Base-by-base conservation (phyloP, 2,329 filamentous ascomycete species). In the Monilinia fructigena region DNA sequence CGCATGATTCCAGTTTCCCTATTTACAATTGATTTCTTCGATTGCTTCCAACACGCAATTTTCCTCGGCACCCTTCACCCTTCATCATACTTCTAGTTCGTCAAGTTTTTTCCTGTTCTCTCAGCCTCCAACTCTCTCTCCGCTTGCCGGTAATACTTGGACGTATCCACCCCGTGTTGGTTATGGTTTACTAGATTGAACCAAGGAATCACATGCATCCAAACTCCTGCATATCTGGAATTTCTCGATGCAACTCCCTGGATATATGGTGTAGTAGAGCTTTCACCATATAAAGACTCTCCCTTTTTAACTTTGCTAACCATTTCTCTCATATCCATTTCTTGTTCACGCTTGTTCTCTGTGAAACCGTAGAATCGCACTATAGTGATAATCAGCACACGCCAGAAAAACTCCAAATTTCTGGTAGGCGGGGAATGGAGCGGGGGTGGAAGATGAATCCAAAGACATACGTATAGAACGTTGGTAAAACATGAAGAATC, bases 311-410 rank as follows among this genome's bases (percentile, higher is more conserved):
- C 93, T 81, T 94, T 96, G 78, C 88, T 86, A 48, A 97, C 93
- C 95, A 99, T 99, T 80, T 99, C 95, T 71, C 87, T 86, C 93
- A 98, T 98, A 78, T 99, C 95, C 89, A 96, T 89, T 71, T 97
- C 90, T 67, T 95, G 82, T 79, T 99, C 95, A 74, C 95, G 89
- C 65, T 89, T 81, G 81, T 99, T 99, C 80, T 99, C 95, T 58
- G 86, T 89, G 80, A 93, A 92, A 74, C 95, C 95, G 81, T 97
- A 98, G 81, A 99, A 98, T 71, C 95, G 91, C 75, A 94, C 93
- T 65, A 16, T n/a, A 3, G n/a, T 26, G 26, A 54, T 54, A 31
- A 26, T 97, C 53, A 63, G 50, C 38, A 63, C 40, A 52, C n/a
- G n/a, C 23, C 12, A 23, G 28, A 23, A 60, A 35, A 18, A 59